Evolutionary conservation across 1,284 basidiomycete species (phyloP).

Genomic region (Pseudozyma hubeiensis): DNA sequence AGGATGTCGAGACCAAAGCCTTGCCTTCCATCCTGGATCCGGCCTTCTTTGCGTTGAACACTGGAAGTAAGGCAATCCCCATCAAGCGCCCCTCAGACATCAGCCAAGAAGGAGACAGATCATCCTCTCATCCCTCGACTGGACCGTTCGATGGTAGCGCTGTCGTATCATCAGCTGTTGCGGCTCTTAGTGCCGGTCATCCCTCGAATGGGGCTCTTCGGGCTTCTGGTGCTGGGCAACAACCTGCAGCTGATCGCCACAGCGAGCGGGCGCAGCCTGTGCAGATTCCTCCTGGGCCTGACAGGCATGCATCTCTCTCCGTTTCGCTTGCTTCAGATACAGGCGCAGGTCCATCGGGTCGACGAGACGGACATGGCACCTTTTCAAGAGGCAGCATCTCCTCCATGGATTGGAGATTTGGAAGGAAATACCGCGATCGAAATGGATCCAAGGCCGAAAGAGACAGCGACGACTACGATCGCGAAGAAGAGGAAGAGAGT

Average conservation of each 20-base stretch:
- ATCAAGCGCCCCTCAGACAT: slow-evolving; percentile 47
- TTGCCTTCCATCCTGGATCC: slow-evolving; percentile 31
- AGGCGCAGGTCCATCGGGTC: slow-evolving; percentile 10
- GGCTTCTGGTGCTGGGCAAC: slow-evolving; percentile 4
- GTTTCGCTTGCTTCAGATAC: slow-evolving; percentile 16
- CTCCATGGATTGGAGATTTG: slow-evolving; percentile 19
- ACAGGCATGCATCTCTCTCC: slow-evolving; percentile 25
- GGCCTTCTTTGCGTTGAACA: slow-evolving; percentile 24
- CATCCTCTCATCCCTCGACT: background rate
- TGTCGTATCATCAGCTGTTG: background rate
- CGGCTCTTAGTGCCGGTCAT: slow-evolving; percentile 5
- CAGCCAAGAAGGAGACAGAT: background rate
- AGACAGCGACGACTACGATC: slow-evolving; percentile 3
- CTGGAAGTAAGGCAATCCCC: slow-evolving; percentile 53
- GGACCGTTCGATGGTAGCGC: background rate
- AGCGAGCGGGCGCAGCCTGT: slow-evolving; percentile 18
- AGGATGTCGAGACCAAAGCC: background rate
- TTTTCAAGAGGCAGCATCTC: slow-evolving; percentile 24
- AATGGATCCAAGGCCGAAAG: background rate
- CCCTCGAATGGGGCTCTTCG: slow-evolving; percentile 16
- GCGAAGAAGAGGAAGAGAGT: slow-evolving; percentile 50
- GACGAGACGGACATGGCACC: slow-evolving; percentile 10
- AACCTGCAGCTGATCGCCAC: slow-evolving; percentile 5
- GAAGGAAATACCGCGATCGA: slow-evolving; percentile 3
- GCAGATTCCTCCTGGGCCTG: slow-evolving; percentile 23